Evolutionary conservation across 140 eudicot genomes (phyloP), one percentile per base, ranked within the genome.

Genomic region (Anethum foeniculum): DNA sequence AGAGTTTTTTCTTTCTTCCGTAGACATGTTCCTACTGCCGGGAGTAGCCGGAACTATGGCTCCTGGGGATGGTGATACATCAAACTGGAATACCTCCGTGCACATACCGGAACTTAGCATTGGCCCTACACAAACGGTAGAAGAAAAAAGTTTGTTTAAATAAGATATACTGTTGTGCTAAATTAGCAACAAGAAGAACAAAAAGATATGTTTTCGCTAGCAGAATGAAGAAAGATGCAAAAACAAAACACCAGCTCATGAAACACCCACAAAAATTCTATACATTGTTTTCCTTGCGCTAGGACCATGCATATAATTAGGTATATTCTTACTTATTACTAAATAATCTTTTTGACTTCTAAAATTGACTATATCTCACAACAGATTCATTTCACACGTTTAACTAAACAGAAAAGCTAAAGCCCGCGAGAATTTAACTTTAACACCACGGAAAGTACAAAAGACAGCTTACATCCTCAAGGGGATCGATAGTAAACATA

Each of bases 71-170:
- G 87, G 80, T 1, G 97, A 93, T 32, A 93, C 85, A 48, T 95
- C 99, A 83, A 96, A 96, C 85, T 93, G 99, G 84, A 96, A 96
- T 23, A 96, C 99, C 90, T 96, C 98, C 0, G 97, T 88, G 80
- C 99, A 96, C 97, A 91, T 91, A 21, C 98, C 98, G 12, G 99
- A 91, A 85, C 94, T 93, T 79, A 96, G 84, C 98, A 96, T 82
- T 72, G 79, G 79, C 6, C 79, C 79, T 75, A 54, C 32, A 75
- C 41, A 47, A 44, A 13, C 7, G 0, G 11, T 11, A n/a, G 27
- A 72, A 0, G 43, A 44, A 30, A n/a, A 43, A 13, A 25, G 5
- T 14, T 39, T 74, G 19, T 75, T 47, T 21, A 19, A 49, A 41
- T 75, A 49, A 13, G 32, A 75, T 23, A 43, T 12, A 44, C 52